Percentiles rank a stretch among this genome's conserved stretches.
These are phyloP conservation scores for Pseudozyma tsukubaensis DNA, from an alignment of 1,284 basidiomycete genomes.

Conservation along the genomic window DNA sequence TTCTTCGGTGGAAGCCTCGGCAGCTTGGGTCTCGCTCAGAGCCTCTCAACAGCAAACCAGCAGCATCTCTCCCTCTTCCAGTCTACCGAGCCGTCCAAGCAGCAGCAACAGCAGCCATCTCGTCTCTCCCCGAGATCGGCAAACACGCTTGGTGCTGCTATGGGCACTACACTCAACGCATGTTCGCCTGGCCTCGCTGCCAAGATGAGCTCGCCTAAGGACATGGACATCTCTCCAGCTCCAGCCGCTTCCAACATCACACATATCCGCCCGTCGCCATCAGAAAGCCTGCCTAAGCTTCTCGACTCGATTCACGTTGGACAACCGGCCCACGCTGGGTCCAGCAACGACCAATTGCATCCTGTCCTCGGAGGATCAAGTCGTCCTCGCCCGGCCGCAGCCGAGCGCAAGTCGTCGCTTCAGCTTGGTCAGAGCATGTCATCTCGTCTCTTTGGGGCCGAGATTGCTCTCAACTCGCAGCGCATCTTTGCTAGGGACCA, in stretches of 20 bases:
- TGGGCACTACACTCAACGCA: slow-evolving; percentile 58
- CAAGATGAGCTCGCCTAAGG: slow-evolving; percentile 61
- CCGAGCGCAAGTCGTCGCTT: slow-evolving; percentile 32
- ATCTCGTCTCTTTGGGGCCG: slow-evolving; percentile 58
- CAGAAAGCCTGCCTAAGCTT: slow-evolving; percentile 30
- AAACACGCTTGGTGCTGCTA: slow-evolving; percentile 46
- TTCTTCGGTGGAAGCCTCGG: slow-evolving; percentile 14
- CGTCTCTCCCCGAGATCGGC: slow-evolving; percentile 20
- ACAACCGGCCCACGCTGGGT: slow-evolving; percentile 4
- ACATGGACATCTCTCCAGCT: slow-evolving; percentile 64
- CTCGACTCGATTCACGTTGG: slow-evolving; percentile 34
- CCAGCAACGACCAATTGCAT: slow-evolving; percentile 24
- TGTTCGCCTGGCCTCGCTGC: slow-evolving; percentile 52
- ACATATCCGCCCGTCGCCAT: slow-evolving; percentile 24
- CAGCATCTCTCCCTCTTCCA: slow-evolving; percentile 22
- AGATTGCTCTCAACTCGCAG: slow-evolving; percentile 55
- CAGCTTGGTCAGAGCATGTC: slow-evolving; percentile 34
- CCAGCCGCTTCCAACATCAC: slow-evolving; percentile 12
- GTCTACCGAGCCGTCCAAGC: slow-evolving; percentile 29
- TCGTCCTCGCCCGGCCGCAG: slow-evolving; percentile 22
- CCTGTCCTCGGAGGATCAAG: slow-evolving; percentile 30
- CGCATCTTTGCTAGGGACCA: slow-evolving; percentile 30
- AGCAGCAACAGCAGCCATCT: slow-evolving; percentile 7
- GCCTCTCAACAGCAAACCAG: slow-evolving; percentile 22
- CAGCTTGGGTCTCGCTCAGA: slow-evolving; percentile 32